Base-by-base conservation (phyloP, 148 eudicot species). In the Vaccinium darrowii region DNA sequence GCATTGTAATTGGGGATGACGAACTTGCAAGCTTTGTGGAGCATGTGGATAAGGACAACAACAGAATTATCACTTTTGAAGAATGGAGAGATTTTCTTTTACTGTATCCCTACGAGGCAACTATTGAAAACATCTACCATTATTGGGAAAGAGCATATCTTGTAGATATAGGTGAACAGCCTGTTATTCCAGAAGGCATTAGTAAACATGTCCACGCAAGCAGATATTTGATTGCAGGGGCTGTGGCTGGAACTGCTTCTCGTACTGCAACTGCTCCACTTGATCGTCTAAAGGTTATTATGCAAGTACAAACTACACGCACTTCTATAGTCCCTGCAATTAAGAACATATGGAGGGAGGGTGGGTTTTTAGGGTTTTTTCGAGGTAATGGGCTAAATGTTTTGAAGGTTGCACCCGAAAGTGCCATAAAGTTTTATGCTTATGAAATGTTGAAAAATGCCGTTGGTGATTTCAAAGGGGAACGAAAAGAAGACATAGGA, bases 21-120 rank as follows among this genome's bases (percentile, higher is more conserved):
- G 99, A 96, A 88, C 94, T 96, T 78, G 99, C 98, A 49, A 89
- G 90, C 82, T 96, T 96, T 93, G 95, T 96, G 84, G 99, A 96
- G 87, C 98, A 87, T 81, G 98, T 96, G 80, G 99, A 96, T 72
- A 94, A 96, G 87, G 99, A 94, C 88, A 94, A 96, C 83, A 92
- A 96, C 84, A 98, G 99, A 77, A 94, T 96, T 16, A 96, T 96
- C 62, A 96, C 99, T 60, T 96, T 94, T 82, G 98, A 96, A 87
- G 98, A 96, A 77, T 96, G 99, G 99, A 92, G 99, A 86, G 98
- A 96, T 90, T 96, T 96, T 87, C 96, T 96, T 84, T 87, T 96
- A 36, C 92, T 96, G 25, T 96, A 94, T 85, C 99, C 99, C 19
- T 97, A 96, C 67, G 99, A 96, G 90, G 97, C 92, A 76, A 96